phyloP scores from a whole-genome alignment of 2,329 filamentous ascomycete species.

The Fragosphaeria purpurea region DNA sequence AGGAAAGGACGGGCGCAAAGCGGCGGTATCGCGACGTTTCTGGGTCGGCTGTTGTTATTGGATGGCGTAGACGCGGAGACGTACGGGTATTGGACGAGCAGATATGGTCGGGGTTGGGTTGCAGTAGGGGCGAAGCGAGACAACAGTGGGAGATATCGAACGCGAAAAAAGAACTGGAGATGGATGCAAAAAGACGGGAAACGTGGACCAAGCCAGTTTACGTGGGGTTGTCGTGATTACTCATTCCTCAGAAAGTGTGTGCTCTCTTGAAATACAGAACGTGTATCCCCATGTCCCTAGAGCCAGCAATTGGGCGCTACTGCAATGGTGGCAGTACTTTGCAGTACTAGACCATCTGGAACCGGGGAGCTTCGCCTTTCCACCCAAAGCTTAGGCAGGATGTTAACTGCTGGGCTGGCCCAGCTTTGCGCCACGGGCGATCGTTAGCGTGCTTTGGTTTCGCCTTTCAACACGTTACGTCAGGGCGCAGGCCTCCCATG shows the following conservation, averaged over 20 bases:
- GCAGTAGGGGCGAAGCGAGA: neutral
- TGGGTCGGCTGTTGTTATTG: conserved; percentile 5
- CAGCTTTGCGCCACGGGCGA: too few species aligned
- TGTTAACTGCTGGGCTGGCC: too few species aligned
- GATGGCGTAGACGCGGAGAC: neutral
- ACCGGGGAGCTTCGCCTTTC: too few species aligned
- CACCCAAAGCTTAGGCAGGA: too few species aligned
- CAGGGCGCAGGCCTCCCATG: conserved; percentile 5
- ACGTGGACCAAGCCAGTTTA: conserved; percentile 4
- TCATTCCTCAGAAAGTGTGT: conserved; percentile 2
- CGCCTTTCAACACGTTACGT: neutral
- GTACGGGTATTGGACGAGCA: conserved; percentile 2
- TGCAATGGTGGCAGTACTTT: too few species aligned
- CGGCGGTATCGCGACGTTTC: conserved; percentile 4
- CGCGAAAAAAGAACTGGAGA: neutral
- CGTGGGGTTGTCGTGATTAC: conserved; percentile 8
- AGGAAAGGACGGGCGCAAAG: neutral
- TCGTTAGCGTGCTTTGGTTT: too few species aligned
- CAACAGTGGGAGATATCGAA: neutral
- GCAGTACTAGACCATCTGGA: too few species aligned
- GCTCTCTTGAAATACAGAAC: too few species aligned
- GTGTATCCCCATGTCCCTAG: too few species aligned
- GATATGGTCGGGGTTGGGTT: neutral
- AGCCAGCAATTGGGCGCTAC: too few species aligned
- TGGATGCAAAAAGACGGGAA: neutral